Percentiles rank a stretch among this genome's conserved stretches.
These are phyloP conservation scores for Dalechampia spathulata DNA, from an alignment of 441 rosid species.

Conservation along the genomic window DNA sequence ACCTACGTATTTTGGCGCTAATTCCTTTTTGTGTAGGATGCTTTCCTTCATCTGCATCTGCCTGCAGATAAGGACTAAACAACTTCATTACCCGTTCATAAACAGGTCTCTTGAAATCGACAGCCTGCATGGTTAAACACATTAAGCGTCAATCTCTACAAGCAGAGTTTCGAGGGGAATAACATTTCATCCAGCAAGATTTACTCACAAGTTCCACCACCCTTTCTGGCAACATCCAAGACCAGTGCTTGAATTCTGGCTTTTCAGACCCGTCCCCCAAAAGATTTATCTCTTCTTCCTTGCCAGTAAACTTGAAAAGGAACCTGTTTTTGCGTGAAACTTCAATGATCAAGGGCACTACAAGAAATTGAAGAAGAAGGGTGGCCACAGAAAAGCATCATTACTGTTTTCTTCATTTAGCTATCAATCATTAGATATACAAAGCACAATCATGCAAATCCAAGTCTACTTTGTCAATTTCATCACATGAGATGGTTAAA, in stretches of 20 bases:
- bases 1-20: background rate
- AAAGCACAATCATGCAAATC: background rate
- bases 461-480: background rate
- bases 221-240: slow-evolving; percentile 69
- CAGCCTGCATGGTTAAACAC: slow-evolving; percentile 41
- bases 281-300: slow-evolving; percentile 83
- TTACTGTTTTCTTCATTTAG: too few relatives aligned
- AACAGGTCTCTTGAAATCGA: slow-evolving; percentile 67
- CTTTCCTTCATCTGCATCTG: slow-evolving; percentile 21
- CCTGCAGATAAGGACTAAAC: slow-evolving; percentile 43
- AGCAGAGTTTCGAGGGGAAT: background rate
- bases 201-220: slow-evolving; percentile 53
- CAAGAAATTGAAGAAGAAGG: background rate
- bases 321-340: slow-evolving; percentile 43
- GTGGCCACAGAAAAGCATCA: too few relatives aligned
- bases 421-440: background rate
- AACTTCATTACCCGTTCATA: slow-evolving; percentile 53
- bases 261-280: slow-evolving; percentile 79
- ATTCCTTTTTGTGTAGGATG: background rate
- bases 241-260: slow-evolving; percentile 86
- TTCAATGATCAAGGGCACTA: background rate
- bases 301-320: slow-evolving; percentile 69
- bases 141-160: background rate
- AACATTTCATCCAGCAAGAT: background rate
- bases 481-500: background rate